Evolutionary conservation across 495 filamentous ascomycete species (phyloP), one percentile per base, ranked within the genome.

Genomic region (Aspergillus mulundensis): DNA sequence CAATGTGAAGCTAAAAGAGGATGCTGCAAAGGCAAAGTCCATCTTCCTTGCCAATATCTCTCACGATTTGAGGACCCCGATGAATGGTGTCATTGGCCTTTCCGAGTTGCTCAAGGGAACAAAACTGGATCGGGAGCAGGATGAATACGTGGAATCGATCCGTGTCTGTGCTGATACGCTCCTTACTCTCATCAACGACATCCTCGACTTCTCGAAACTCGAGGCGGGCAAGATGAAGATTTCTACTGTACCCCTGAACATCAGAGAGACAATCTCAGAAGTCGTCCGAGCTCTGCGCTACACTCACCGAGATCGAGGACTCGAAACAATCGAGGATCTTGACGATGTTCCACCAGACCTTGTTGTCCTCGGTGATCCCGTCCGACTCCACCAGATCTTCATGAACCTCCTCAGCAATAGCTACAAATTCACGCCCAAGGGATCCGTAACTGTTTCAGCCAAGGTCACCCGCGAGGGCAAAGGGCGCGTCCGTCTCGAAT

Each of bases 181-280:
- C 7, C 79, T 96, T n/a, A 91, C 88, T 0, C 87, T 96, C 52
- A 96, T 96, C 76, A 96, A 96, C 65, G 91, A 96, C 61, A 92
- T 96, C 20, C 76, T 96, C 1, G 91, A 96, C 68, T 96, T 94
- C 66, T 94, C 90, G 28, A 91, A 94, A 65, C 84, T 96, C 65
- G 91, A 96, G 68, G 91, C 91, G 15, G 91, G 92, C 63, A 96
- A 95, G 75, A 94, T 96, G 89, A 90, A 90, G 68, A 85, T 95
- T 8, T 93, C 89, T 53, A 87, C 87, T 11, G 90, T 93, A 47
- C 89, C 90, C 1, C 81, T 95, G 60, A 92, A 88, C 53, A 79
- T 94, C 0, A 87, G 84, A 60, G 89, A 91, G 68, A 95, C 92
- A 56, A 89, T 95, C 52, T 83, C 82, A 7, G 91, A 95, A 64